These are phyloP conservation scores for Simmondsia chinensis DNA, from an alignment of 148 eudicot genomes.

Conservation along the genomic window DNA sequence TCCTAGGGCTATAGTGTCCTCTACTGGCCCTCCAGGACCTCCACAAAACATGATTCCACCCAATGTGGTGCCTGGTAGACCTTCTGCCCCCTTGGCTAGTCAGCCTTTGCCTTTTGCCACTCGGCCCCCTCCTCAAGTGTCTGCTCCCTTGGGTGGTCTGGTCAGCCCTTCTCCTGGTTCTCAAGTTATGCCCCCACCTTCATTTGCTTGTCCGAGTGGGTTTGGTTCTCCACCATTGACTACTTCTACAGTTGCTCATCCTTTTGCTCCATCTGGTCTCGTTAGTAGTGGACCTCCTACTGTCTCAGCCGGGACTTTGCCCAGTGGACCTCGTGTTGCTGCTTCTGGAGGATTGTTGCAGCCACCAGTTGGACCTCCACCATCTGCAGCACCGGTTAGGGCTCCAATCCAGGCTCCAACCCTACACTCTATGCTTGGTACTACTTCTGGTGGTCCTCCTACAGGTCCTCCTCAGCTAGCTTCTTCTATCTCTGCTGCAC, in stretches of 20 bases:
- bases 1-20: conserved; percentile 42
- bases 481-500: conserved; percentile 46
- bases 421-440: conserved; percentile 43
- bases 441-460: conserved; percentile 28
- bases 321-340: conserved; percentile 50
- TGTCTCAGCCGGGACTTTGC: conserved; percentile 30
- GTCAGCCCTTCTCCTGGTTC: conserved; percentile 16
- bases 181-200: conserved; percentile 20
- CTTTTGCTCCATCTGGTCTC: conserved; percentile 22
- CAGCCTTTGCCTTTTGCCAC: conserved; percentile 44
- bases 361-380: conserved; percentile 42
- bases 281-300: conserved; percentile 60
- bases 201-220: conserved; percentile 43
- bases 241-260: conserved; percentile 25
- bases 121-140: conserved; percentile 43
- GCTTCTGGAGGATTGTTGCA: conserved; percentile 37
- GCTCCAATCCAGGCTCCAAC: conserved; percentile 40
- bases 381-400: conserved; percentile 26
- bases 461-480: conserved; percentile 29
- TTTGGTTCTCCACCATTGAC: conserved; percentile 38
- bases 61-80: conserved; percentile 33
- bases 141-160: conserved; percentile 15
- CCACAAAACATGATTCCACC: conserved; percentile 34
- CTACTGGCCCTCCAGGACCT: conserved; percentile 32
- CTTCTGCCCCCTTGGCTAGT: conserved; percentile 32